A percentile compares a stretch with the other conserved stretches of the same genome.
Evolutionary conservation across 305 asterid genomes (phyloP).

Genomic region (Withania somnifera): DNA sequence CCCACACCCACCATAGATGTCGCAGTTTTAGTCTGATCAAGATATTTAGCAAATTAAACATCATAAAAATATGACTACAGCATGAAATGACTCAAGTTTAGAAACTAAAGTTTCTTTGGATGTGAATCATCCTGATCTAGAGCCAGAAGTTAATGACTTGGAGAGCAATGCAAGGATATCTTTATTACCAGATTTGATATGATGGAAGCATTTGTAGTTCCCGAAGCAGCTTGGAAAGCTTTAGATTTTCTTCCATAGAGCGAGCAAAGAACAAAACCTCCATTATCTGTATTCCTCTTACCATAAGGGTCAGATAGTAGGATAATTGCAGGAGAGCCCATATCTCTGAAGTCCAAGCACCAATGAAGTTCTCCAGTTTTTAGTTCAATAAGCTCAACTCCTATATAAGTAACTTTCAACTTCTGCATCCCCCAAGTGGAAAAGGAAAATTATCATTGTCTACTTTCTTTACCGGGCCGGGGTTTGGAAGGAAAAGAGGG

Average conservation of each 20-base stretch:
- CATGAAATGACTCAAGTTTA: neutral
- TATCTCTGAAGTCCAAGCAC: conserved; percentile 99
- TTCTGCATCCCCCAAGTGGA: conserved; percentile 36
- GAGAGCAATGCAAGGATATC: neutral
- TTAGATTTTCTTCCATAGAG: conserved; percentile 94
- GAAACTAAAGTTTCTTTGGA: neutral
- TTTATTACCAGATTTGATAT: conserved; percentile 53
- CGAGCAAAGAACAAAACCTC: conserved; percentile 88
- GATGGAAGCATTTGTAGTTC: conserved; percentile 65
- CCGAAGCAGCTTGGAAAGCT: conserved; percentile 96
- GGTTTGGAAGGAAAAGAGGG: neutral
- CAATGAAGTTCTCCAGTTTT: conserved; percentile 90
- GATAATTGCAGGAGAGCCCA: conserved; percentile 84
- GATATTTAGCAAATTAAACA: conserved; percentile 15
- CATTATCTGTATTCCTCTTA: conserved; percentile 59
- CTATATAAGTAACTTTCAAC: conserved; percentile 79
- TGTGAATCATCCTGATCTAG: neutral
- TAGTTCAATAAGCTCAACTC: conserved; percentile 77
- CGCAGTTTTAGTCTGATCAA: conserved; percentile 82
- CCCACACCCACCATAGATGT: conserved; percentile 80
- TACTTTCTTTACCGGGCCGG: neutral
- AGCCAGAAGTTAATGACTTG: neutral
- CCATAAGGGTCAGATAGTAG: conserved; percentile 78
- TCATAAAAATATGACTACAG: conserved; percentile 4
- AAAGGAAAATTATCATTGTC: conserved; percentile 14